Conservation (phyloP, 1,284 basidiomycete species). For the Ustilago crameri region DNA sequence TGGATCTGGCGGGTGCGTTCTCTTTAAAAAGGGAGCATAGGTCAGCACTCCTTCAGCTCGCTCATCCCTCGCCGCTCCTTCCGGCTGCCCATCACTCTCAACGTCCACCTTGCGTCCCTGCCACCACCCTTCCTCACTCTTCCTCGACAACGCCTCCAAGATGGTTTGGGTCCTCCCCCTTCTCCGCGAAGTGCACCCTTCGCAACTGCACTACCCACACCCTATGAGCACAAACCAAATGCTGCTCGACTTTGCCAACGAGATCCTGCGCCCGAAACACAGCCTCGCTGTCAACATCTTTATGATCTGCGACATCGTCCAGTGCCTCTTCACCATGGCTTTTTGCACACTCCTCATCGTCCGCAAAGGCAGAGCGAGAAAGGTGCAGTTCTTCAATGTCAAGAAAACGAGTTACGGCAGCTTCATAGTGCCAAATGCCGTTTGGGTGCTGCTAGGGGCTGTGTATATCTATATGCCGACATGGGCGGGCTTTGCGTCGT, state of each 20-base stretch:
- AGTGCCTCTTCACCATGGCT: conserved; percentile 13
- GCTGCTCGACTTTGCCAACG: conserved; percentile 5
- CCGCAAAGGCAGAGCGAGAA: conserved; percentile 12
- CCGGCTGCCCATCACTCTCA: too few relatives aligned
- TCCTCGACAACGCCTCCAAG: background rate
- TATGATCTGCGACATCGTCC: conserved; percentile 22
- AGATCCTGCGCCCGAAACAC: conserved; percentile 2
- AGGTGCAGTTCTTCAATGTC: conserved; percentile 4
- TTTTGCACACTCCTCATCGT: conserved; percentile 13
- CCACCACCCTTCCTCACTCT: too few relatives aligned
- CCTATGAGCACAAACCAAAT: conserved; percentile 12
- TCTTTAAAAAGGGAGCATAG: too few relatives aligned
- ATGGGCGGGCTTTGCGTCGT: conserved; percentile 6
- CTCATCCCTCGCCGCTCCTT: too few relatives aligned
- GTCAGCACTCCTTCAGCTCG: too few relatives aligned
- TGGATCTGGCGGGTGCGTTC: too few relatives aligned
- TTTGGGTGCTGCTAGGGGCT: conserved; percentile 1
- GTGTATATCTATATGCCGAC: background rate
- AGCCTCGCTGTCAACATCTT: conserved; percentile 14
- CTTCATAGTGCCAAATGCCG: conserved; percentile 25
- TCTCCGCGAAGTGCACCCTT: too few relatives aligned
- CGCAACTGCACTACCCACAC: conserved; percentile 2
- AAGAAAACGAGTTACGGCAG: conserved; percentile 11
- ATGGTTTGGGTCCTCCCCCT: too few relatives aligned
- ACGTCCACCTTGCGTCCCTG: too few relatives aligned